phyloP scores from a whole-genome alignment of 2,329 filamentous ascomycete species.

The Penicillium frequentans region DNA sequence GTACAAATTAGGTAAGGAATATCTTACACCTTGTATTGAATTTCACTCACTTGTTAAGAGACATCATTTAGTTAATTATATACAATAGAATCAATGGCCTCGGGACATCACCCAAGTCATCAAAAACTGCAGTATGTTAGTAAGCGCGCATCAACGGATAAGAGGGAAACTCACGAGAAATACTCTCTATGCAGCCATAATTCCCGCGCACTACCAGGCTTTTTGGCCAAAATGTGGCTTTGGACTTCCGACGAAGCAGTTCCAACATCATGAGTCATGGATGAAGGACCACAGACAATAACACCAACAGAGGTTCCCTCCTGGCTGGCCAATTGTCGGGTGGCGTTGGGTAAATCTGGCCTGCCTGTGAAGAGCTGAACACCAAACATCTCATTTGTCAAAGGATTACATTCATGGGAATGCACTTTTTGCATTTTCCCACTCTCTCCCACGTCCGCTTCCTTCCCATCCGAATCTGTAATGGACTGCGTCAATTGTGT shows the following conservation, averaged over 20 bases:
- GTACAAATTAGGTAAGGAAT: too few relatives aligned
- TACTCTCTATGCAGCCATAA: conserved; percentile 52
- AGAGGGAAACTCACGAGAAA: conserved; percentile 43
- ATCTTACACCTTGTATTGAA: too few relatives aligned
- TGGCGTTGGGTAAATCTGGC: conserved; percentile 9
- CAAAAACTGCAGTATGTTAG: not conserved
- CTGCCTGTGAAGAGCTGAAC: conserved; percentile 13
- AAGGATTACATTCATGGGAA: conserved; percentile 9
- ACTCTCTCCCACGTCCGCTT: not conserved
- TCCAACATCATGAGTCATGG: conserved; percentile 42
- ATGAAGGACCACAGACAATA: conserved; percentile 17
- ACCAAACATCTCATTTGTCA: conserved; percentile 8
- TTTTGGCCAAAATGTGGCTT: conserved; percentile 33
- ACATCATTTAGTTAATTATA: too few relatives aligned
- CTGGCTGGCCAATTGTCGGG: conserved; percentile 4
- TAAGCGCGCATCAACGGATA: not conserved
- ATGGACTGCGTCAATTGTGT: not conserved
- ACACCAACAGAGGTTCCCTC: conserved; percentile 12
- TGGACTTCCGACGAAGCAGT: conserved; percentile 50
- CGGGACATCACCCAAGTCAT: not conserved
- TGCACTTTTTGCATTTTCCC: conserved; percentile 1
- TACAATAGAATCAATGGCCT: not conserved
- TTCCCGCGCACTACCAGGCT: conserved; percentile 22
- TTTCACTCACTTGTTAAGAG: too few relatives aligned
- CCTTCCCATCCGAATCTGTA: not conserved